A percentile compares a stretch with the other conserved stretches of the same genome.
Conservation (phyloP, 1,139 yeast species). For the Groenewaldozyma auringiensis region DNA sequence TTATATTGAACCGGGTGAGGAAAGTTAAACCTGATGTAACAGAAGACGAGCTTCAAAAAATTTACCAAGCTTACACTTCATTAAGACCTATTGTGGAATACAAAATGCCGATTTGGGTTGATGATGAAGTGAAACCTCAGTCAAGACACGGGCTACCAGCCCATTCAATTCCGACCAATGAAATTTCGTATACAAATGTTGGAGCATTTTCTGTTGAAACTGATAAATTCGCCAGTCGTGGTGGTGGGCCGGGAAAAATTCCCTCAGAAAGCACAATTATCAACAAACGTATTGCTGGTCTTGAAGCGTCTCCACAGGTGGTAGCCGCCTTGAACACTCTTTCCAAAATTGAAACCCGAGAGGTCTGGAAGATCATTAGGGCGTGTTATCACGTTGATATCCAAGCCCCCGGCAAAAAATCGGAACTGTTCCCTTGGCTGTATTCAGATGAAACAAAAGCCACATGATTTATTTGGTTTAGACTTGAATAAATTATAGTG, state of each 20-base stretch:
- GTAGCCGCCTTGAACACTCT: neutral
- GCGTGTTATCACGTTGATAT: slow-evolving; percentile 11
- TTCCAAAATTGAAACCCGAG: neutral
- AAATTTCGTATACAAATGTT: no score
- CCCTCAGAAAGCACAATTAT: no score
- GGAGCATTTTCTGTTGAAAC: no score
- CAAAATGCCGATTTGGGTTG: slow-evolving; percentile 13
- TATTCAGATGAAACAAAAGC: no score
- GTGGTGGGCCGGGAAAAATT: no score
- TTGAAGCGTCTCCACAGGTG: neutral
- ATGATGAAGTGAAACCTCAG: no score
- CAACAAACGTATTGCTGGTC: slow-evolving; percentile 3
- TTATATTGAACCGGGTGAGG: slow-evolving; percentile 10
- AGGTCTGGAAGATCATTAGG: slow-evolving; percentile 9
- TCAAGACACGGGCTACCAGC: no score
- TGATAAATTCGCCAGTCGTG: no score
- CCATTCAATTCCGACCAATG: no score
- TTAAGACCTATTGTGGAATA: slow-evolving; percentile 10
- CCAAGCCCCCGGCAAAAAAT: slow-evolving; percentile 10
- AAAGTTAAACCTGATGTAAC: slow-evolving; percentile 10
- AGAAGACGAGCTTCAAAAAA: slow-evolving; percentile 10
- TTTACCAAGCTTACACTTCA: slow-evolving; percentile 10
- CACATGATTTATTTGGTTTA: no score
- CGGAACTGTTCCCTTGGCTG: slow-evolving; percentile 11
- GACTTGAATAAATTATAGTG: no score